These are phyloP conservation scores for Astragalus glycyphyllos DNA, from an alignment of 306 rosid genomes.

Conservation along the genomic window DNA sequence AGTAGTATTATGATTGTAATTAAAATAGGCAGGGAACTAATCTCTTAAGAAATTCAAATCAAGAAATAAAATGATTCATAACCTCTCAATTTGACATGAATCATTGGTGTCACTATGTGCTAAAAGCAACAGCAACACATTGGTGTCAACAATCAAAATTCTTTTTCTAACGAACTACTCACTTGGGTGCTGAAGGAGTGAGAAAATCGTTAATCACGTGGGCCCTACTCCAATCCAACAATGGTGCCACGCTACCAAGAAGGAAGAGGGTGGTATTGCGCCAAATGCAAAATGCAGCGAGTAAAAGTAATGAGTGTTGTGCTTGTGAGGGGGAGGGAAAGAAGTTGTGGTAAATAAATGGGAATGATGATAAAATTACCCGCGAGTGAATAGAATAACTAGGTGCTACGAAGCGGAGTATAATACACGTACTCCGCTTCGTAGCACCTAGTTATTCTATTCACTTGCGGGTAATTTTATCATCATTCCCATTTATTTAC, in stretches of 20 bases:
- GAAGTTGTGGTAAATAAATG: no score
- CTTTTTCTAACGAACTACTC: no score
- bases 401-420: neutral
- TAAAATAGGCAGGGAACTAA: no score
- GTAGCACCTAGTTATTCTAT: neutral
- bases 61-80: no score
- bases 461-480: neutral
- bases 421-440: slow-evolving; percentile 17
- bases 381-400: neutral
- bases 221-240: slow-evolving; percentile 26
- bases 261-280: neutral
- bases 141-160: no score
- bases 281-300: neutral
- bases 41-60: no score
- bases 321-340: slow-evolving; percentile 33
- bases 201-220: slow-evolving; percentile 16
- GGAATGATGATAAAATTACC: neutral
- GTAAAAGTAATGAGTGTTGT: neutral
- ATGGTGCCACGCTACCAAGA: neutral
- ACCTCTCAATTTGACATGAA: no score
- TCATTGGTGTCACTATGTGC: no score
- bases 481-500: no score
- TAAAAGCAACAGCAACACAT: no score
- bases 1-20: no score
- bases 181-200: neutral